Evolutionary conservation across 2,329 filamentous ascomycete genomes (phyloP).

Genomic region (Aspergillus jensenii): DNA sequence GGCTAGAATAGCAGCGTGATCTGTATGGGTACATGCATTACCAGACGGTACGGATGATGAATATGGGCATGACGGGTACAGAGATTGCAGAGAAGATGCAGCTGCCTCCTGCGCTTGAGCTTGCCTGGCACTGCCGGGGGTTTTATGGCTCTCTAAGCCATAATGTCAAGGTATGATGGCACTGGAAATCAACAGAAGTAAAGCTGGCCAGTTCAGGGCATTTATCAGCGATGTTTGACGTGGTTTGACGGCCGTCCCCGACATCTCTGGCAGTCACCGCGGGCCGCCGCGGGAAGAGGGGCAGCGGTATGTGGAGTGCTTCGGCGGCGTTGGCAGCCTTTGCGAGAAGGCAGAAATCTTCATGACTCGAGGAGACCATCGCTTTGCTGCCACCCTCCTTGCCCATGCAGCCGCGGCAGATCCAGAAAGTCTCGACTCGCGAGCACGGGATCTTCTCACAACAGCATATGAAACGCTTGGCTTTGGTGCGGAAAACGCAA

Average conservation of each 20-base stretch:
- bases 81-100: conserved; percentile 43
- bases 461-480: conserved; percentile 36
- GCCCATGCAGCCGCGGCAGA: conserved; percentile 35
- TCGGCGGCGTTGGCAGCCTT: conserved; percentile 37
- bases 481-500: conserved; percentile 40
- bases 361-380: conserved; percentile 30
- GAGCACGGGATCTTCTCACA: conserved; percentile 23
- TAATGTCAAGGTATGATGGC: conserved; percentile 36
- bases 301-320: conserved; percentile 36
- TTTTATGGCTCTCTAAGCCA: conserved; percentile 42
- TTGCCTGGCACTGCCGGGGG: conserved; percentile 32
- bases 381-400: conserved; percentile 43
- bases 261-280: conserved; percentile 34
- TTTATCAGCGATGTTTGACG: conserved; percentile 36
- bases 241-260: conserved; percentile 37
- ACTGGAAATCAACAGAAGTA: neutral
- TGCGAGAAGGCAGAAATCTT: conserved; percentile 30
- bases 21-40: conserved; percentile 43
- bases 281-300: conserved; percentile 31
- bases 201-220: conserved; percentile 12
- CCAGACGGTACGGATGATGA: conserved; percentile 42
- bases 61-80: conserved; percentile 35
- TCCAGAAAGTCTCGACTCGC: conserved; percentile 10
- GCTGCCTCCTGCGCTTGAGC: conserved; percentile 34
- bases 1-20: conserved; percentile 40